Evolutionary conservation across 768 basidiomycete genomes (phyloP), one percentile per base, ranked within the genome.

Genomic region (Podaxis mareebaensis): DNA sequence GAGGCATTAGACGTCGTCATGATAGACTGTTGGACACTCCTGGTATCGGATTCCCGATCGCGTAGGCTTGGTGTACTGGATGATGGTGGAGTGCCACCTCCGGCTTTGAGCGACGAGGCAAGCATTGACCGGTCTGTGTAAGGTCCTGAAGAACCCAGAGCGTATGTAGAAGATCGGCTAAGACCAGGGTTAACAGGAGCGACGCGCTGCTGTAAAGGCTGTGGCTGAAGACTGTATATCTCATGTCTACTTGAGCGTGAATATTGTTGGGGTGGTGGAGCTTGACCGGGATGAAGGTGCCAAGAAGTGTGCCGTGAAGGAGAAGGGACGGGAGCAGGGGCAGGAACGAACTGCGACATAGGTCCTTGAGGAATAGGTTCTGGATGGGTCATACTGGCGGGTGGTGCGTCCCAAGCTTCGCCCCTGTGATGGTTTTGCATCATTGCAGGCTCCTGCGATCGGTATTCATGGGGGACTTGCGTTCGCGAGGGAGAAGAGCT

Each of bases 1-100:
- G 72, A 74, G 22, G 69, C 67, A 61, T 68, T 65, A n/a, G 61
- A 63, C 22, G 11, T 57, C 17, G 70, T 72, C 24, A 71, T 69
- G 17, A 69, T 54, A 17, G 73, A 71, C 17, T 70, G 71, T 56
- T 73, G 70, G 28, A 68, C 66, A 30, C 73, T 74, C 39, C 58
- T 28, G 22, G 22, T 39, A 20, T 60, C 58, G 15, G 58, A 36
- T 15, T 60, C 63, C 11, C 52, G 49, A 48, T 54, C 63, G 39
- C 39, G 63, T 12, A 60, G n/a, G 38, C 49, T 58, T 17, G 49
- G 51, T 46, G 51, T 33, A 13, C 33, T 44, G 33, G n/a, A 60
- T 46, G 64, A 55, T 22, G 48, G 36, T n/a, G 30, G 30, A 15
- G 55, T 30, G 12, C 54, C 26, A 12, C 38, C 54, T 5, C 20